Percentiles rank a stretch among this genome's conserved stretches.
phyloP scores from a whole-genome alignment of 2,329 filamentous ascomycete genomes.

The Ascochyta rabiei region DNA sequence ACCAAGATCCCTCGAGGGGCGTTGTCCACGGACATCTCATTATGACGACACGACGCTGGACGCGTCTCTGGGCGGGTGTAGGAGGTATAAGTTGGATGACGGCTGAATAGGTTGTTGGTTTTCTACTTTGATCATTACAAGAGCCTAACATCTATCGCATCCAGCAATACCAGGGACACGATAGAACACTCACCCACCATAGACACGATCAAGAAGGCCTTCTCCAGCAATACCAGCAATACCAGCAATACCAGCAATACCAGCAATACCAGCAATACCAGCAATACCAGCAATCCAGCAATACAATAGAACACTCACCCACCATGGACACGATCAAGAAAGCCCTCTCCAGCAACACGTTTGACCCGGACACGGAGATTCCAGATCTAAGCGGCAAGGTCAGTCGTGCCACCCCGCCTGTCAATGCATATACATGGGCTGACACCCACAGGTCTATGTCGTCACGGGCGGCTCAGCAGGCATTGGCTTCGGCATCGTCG shows the following conservation, averaged over 20 bases:
- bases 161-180: too few species aligned
- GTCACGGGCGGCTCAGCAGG: slow-evolving; percentile 58
- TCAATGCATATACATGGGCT: background rate
- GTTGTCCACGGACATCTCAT: slow-evolving; percentile 5
- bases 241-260: too few species aligned
- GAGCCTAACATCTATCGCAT: background rate
- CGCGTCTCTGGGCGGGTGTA: background rate
- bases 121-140: background rate
- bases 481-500: slow-evolving; percentile 59
- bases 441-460: slow-evolving; percentile 48
- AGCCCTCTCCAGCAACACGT: slow-evolving; percentile 42
- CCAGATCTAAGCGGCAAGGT: slow-evolving; percentile 50
- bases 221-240: slow-evolving; percentile 37
- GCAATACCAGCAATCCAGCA: too few species aligned
- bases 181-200: background rate
- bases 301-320: too few species aligned
- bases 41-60: slow-evolving; percentile 17
- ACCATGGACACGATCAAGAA: slow-evolving; percentile 11
- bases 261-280: background rate
- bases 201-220: slow-evolving; percentile 10
- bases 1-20: background rate
- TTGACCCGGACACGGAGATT: slow-evolving; percentile 50
- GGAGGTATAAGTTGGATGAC: slow-evolving; percentile 1
- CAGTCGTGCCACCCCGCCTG: background rate
- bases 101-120: background rate